A percentile compares a stretch with the other conserved stretches of the same genome.
phyloP scores from a whole-genome alignment of 805 yeast genomes.

The Cyberlindnera suaveolens region DNA sequence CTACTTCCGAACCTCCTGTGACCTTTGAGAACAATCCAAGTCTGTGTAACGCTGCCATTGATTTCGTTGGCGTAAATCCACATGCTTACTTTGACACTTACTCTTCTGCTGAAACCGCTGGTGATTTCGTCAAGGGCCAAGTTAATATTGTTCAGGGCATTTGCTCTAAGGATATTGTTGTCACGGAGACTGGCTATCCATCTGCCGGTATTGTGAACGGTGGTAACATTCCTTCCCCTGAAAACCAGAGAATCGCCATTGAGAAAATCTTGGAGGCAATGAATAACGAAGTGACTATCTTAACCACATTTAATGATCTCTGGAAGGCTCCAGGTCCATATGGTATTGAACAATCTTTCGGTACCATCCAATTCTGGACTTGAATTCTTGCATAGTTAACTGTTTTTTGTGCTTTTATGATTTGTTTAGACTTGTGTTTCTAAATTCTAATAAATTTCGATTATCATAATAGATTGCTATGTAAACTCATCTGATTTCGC shows the following conservation, averaged over 20 bases:
- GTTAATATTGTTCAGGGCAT: constrained; percentile 42
- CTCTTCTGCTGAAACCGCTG: constrained; percentile 61
- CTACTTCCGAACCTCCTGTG: constrained; percentile 90
- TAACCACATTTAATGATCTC: constrained; percentile 75
- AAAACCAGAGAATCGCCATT: constrained; percentile 69
- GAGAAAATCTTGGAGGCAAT: constrained; percentile 50
- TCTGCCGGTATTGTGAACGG: constrained; percentile 69
- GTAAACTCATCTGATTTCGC: too few species aligned
- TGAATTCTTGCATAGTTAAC: neutral
- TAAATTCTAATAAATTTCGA: too few species aligned
- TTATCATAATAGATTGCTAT: too few species aligned
- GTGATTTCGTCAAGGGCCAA: constrained; percentile 64
- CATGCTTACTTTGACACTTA: constrained; percentile 75
- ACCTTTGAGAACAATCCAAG: constrained; percentile 55
- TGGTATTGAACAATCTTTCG: constrained; percentile 85
- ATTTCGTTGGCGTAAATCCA: constrained; percentile 80
- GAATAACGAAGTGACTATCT: constrained; percentile 57
- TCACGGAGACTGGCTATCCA: constrained; percentile 92
- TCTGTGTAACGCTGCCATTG: constrained; percentile 67
- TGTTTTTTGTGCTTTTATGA: too few species aligned
- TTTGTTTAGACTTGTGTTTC: too few species aligned
- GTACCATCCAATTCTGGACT: constrained; percentile 36
- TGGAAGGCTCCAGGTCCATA: constrained; percentile 86
- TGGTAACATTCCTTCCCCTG: constrained; percentile 55
- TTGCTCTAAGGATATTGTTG: constrained; percentile 52